These are phyloP conservation scores for Aspergillus heteromorphus DNA, from an alignment of 495 filamentous ascomycete genomes.

Conservation along the genomic window DNA sequence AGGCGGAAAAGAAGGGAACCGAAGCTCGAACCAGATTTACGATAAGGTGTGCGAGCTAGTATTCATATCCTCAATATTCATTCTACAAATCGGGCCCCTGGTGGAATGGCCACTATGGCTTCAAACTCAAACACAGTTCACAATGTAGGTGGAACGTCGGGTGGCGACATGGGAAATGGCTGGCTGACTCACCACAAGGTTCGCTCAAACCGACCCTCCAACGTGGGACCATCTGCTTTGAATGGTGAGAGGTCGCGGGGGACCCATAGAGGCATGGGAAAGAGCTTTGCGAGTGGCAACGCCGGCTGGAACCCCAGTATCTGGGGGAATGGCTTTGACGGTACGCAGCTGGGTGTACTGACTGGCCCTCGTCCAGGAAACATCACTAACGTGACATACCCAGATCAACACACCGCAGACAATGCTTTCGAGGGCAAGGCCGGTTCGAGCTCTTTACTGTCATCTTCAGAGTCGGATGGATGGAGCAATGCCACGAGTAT, in stretches of 20 bases:
- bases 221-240: slow-evolving; percentile 38
- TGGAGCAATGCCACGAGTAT: slow-evolving; percentile 43
- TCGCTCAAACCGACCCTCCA: slow-evolving; percentile 32
- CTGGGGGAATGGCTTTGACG: slow-evolving; percentile 54
- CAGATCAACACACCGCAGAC: slow-evolving; percentile 30
- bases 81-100: slow-evolving; percentile 9
- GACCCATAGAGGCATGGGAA: slow-evolving; percentile 35
- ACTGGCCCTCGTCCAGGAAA: background rate
- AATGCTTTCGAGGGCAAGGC: slow-evolving; percentile 45
- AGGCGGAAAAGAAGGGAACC: background rate
- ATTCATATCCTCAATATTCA: slow-evolving; percentile 26
- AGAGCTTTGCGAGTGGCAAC: slow-evolving; percentile 41
- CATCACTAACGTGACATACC: background rate
- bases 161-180: background rate
- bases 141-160: slow-evolving; percentile 26
- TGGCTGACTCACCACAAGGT: slow-evolving; percentile 20
- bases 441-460: slow-evolving; percentile 61
- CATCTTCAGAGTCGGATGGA: slow-evolving; percentile 59
- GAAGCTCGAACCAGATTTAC: background rate
- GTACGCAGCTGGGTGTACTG: slow-evolving; percentile 13
- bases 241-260: slow-evolving; percentile 35
- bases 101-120: slow-evolving; percentile 38
- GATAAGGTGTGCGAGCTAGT: background rate
- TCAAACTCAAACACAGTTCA: slow-evolving; percentile 35
- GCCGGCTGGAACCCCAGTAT: slow-evolving; percentile 54